Base-by-base conservation (phyloP, 2,329 filamentous ascomycete species). In the Fusarium foetens region DNA sequence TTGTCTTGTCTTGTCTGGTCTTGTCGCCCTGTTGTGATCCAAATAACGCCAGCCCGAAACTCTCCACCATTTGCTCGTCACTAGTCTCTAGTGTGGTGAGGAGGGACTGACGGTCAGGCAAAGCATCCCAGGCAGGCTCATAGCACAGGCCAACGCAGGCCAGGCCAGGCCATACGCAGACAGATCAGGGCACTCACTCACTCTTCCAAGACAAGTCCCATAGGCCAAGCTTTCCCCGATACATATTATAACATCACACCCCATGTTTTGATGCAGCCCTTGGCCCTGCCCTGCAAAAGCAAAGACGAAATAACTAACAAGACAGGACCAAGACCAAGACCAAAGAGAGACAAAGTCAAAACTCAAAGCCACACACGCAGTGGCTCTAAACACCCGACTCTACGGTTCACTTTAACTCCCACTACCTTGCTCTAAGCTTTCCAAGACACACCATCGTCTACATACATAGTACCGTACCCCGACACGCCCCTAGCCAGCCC, bases 341-440 rank as follows among this genome's bases (percentile, higher is more conserved):
- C n/a, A 45, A 52, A 52, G 53, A 57, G 48, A 67, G 63, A 61
- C 70, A 71, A 73, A 71, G 67, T 58, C 71, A 65, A 73, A 72
- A 74, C 53, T 49, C 58, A 66, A 60, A 72, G 63, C 71, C 66
- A 73, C 54, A 73, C 54, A 71, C 49, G 54, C 46, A 68, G 70
- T 71, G 70, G 52, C 58, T 67, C 66, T 42, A 66, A 66, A 74
- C 72, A 70, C 70, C 67, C 58, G 65, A 66, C 69, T 60, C 73
- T 76, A 59, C 72, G 74, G 75, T 73, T 76, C 74, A 75, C 63
- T 69, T 75, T 73, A 74, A 75, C 64, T 75, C 72, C 51, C 70
- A 63, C 58, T 57, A 55, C 70, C 60, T 51, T 58, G 43, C 65
- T 57, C 55, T 52, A 67, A 61, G 63, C 63, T 67, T 62, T 53